Evolutionary conservation across 495 filamentous ascomycete species (phyloP).

Genomic region (Bacidia rubella): DNA sequence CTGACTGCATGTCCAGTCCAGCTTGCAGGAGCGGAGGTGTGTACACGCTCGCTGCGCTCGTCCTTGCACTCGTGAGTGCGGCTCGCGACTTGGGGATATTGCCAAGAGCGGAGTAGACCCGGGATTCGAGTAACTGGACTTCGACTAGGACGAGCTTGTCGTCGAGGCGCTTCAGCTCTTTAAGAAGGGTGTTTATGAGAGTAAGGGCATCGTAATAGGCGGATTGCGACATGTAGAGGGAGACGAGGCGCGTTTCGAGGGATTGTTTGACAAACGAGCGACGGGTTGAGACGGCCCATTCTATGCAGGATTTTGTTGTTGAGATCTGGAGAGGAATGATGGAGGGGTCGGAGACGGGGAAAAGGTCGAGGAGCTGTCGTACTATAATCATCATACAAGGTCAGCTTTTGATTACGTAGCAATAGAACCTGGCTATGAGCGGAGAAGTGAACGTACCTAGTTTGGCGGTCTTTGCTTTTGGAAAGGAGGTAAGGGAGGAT

Average conservation of each 20-base stretch:
- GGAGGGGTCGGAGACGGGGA: conserved; percentile 79
- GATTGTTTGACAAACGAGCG: conserved; percentile 94
- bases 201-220: conserved; percentile 93
- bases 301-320: conserved; percentile 95
- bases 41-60: conserved; percentile 91
- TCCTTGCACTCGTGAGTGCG: conserved; percentile 85
- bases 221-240: conserved; percentile 89
- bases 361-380: conserved; percentile 91
- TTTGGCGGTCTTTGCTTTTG: conserved; percentile 98
- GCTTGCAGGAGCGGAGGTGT: conserved; percentile 91
- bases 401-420: too few relatives aligned
- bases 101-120: conserved; percentile 92
- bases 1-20: conserved; percentile 95
- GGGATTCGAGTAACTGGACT: conserved; percentile 91
- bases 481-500: conserved; percentile 83
- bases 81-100: conserved; percentile 95
- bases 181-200: conserved; percentile 87
- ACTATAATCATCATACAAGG: conserved; percentile 47
- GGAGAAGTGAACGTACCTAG: conserved; percentile 50
- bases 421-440: background rate
- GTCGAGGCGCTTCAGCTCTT: conserved; percentile 92
- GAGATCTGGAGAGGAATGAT: conserved; percentile 83
- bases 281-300: conserved; percentile 90
- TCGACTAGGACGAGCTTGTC: conserved; percentile 99
- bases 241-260: conserved; percentile 89